Base-by-base conservation (phyloP, 768 basidiomycete species). In the Fomitopsis pulvina region DNA sequence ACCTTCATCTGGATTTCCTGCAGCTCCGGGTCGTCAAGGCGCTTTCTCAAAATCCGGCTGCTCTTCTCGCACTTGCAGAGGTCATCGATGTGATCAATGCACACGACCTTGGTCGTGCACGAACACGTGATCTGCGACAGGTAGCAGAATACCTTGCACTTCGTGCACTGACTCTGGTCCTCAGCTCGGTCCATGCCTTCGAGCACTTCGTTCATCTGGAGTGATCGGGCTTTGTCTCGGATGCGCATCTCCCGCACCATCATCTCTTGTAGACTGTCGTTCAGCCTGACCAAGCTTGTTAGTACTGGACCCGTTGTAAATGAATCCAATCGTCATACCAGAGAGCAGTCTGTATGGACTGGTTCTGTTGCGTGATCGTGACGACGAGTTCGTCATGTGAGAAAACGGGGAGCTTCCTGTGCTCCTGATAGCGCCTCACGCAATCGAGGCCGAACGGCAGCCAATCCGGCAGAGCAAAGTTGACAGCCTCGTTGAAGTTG, bases 401-500 rank as follows among this genome's bases (percentile, higher is more conserved):
- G 69, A 99, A 99, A 3, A 99, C 96, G 4, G 96, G 96, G 34
- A 89, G 74, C 65, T 98, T 98, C 66, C 81, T 71, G 66, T 96
- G 87, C 55, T 90, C 83, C 59, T 90, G 83, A 66, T 99, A 98
- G 38, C 90, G 80, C 61, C 84, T 77, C 11, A 94, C 92, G 62
- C 92, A 96, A 50, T 88, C 88, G 34, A 87, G 78, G 29, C 90
- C 96, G 55, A 79, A 81, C 7, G 85, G 73, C 41, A 98, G 71
- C 96, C 96, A 99, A 64, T 97, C 92, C 22, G 93, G 91, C 24
- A 96, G 73, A 10, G 96, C 95, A 61, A 98, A 98, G 66, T 99
- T 98, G 61, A 98, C 95, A 3, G 95, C 96, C 71, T 98, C 96
- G 65, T 97, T 97, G 73, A 97, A 94, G 70, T 99, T 99, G 60